Percentiles rank a stretch among this genome's conserved stretches.
Evolutionary conservation across 2,329 filamentous ascomycete genomes (phyloP).

Genomic region (Hypoxylon sp.): DNA sequence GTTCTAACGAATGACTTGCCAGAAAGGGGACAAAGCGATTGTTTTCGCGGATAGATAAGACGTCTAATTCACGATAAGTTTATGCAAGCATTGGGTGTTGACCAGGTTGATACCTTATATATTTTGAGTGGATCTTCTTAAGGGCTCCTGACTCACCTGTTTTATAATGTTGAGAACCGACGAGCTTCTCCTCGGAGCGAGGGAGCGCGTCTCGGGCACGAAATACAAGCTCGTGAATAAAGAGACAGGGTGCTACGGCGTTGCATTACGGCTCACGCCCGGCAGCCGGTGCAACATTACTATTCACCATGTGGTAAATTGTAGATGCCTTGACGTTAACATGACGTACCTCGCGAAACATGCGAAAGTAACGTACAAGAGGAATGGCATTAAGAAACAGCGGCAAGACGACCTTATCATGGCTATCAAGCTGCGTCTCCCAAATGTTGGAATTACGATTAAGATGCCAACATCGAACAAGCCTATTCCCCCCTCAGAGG

Average conservation of each 20-base stretch:
- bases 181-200: constrained; percentile 26
- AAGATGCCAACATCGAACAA: constrained; percentile 21
- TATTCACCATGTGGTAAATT: constrained; percentile 37
- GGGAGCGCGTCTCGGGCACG: constrained; percentile 30
- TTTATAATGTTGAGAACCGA: constrained; percentile 25
- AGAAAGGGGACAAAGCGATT: constrained; percentile 4
- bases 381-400: constrained; percentile 14
- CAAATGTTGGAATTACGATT: constrained; percentile 22
- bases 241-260: constrained; percentile 42
- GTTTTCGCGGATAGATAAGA: neutral
- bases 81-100: neutral
- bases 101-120: neutral
- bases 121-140: neutral
- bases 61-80: constrained; percentile 8
- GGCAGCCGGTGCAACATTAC: constrained; percentile 34
- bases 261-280: constrained; percentile 4
- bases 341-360: constrained; percentile 39
- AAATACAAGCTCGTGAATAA: constrained; percentile 39
- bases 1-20: neutral
- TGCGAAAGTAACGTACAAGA: constrained; percentile 20
- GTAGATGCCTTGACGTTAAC: constrained; percentile 40
- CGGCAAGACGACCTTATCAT: constrained; percentile 45
- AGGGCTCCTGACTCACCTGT: neutral
- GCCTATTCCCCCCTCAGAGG: constrained; percentile 23
- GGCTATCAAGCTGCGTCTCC: constrained; percentile 39